Evolutionary conservation across 352 stramenopile species (phyloP), one percentile per base, ranked within the genome.

Genomic region (Globisporangium rhizosaccharum): DNA sequence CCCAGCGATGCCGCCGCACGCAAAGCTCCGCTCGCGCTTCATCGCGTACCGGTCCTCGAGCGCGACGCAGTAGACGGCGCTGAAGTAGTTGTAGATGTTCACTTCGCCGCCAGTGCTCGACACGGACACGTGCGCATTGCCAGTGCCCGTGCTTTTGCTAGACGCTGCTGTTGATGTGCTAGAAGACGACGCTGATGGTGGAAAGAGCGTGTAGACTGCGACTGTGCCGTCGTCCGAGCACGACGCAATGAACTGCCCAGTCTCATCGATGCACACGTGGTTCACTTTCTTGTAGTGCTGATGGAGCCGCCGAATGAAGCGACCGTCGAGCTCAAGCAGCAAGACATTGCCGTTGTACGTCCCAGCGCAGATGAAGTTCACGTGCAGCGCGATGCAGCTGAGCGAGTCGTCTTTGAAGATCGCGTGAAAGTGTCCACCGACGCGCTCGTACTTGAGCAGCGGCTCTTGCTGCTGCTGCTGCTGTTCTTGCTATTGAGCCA

Each of bases 11-110:
- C 85, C 85, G 9, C 85, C 85, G 57, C 85, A 94, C 2, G 82
- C 82, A 52, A 94, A 94, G 52, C 71, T 88, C 51, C 86, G 83
- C 57, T 94, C 85, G 17, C 85, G 76, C 63, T 91, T 91, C 51
- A 90, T 66, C 2, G 82, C 81, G 47, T 94, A 94, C 42, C 67
- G 64, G 57, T 91, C 79, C 61, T 94, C 82, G 28, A 94, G 64
- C 63, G 89, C 73, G 51, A 92, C 80, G 7, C 73, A 79, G 70
- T 94, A 94, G 20, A 94, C 70, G 25, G 85, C 79, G 61, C 73
- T 90, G 37, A 90, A 92, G 60, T 92, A 94, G 62, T 94, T 94
- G 69, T 92, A 94, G 55, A 94, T 92, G 66, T 91, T 92, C 42
- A 94, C 81, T 65, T 94, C 85, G 9, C 85, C 85, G 14, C 81